Evolutionary conservation across 2,329 filamentous ascomycete species (phyloP).

Genomic region (Penicillium sp.): DNA sequence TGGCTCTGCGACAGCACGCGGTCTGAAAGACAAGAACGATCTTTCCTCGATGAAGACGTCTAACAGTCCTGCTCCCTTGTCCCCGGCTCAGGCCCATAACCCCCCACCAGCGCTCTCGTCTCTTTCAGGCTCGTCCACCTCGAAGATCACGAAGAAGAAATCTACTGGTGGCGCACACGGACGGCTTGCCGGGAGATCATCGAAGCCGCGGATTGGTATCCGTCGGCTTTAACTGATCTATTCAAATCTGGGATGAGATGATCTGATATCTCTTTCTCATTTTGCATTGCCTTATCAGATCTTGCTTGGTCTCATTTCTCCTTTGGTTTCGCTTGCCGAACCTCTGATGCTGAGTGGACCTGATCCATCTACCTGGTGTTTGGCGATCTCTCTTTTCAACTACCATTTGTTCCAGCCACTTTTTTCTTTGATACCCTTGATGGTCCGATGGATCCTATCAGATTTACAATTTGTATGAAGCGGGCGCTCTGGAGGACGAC

Average conservation of each 20-base stretch:
- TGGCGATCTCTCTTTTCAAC: not conserved
- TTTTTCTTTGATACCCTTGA: slow-evolving; percentile 13
- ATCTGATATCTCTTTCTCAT: not conserved
- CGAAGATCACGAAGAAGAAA: slow-evolving; percentile 22
- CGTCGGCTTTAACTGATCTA: slow-evolving; percentile 31
- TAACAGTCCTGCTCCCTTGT: not conserved
- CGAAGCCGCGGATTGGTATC: slow-evolving; percentile 36
- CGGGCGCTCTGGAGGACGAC: not conserved
- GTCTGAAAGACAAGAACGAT: slow-evolving; percentile 15
- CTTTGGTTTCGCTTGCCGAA: not conserved
- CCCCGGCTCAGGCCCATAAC: not conserved
- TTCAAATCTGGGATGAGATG: not conserved
- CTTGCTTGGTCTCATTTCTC: not conserved
- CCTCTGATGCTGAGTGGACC: not conserved
- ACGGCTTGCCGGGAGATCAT: slow-evolving; percentile 22
- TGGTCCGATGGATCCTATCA: not conserved
- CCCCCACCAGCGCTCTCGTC: slow-evolving; percentile 1
- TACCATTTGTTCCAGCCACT: not conserved
- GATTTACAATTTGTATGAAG: slow-evolving; percentile 6
- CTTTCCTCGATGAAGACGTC: slow-evolving; percentile 5
- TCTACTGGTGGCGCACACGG: slow-evolving; percentile 22
- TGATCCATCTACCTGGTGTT: not conserved
- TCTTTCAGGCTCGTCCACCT: slow-evolving; percentile 9
- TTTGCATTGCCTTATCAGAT: not conserved
- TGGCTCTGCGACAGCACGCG: slow-evolving; percentile 6